A percentile compares a stretch with the other conserved stretches of the same genome.
Conservation (phyloP, 495 filamentous ascomycete genomes). For the Chlorociboria aeruginascens region DNA sequence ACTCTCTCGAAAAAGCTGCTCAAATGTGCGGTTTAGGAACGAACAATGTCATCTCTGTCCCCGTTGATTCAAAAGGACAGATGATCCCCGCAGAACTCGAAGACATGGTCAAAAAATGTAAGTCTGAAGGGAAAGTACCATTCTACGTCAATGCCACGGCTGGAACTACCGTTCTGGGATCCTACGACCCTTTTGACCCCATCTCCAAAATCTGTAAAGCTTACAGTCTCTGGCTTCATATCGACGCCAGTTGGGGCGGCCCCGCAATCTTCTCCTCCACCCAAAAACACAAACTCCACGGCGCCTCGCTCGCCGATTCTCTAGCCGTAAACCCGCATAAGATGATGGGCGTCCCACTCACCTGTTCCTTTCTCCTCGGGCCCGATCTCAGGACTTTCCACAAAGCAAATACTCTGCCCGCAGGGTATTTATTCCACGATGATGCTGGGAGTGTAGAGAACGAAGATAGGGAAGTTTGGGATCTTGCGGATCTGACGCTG, state of each 20-base stretch:
- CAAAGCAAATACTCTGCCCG: slow-evolving; percentile 71
- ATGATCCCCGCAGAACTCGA: slow-evolving; percentile 60
- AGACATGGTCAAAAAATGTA: slow-evolving; percentile 42
- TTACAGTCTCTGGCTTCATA: slow-evolving; percentile 74
- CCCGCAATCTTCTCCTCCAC: slow-evolving; percentile 62
- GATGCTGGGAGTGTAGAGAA: neutral
- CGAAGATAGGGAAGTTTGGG: slow-evolving; percentile 54
- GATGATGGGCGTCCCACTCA: slow-evolving; percentile 85
- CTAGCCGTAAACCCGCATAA: slow-evolving; percentile 90
- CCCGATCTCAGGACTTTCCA: slow-evolving; percentile 65
- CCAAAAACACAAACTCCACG: slow-evolving; percentile 52
- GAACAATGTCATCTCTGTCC: slow-evolving; percentile 56
- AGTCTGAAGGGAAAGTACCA: slow-evolving; percentile 56
- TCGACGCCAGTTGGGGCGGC: slow-evolving; percentile 88
- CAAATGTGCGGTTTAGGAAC: slow-evolving; percentile 77
- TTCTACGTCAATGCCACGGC: slow-evolving; percentile 95
- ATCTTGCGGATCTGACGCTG: slow-evolving; percentile 85
- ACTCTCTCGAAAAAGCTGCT: slow-evolving; percentile 88
- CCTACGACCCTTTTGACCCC: slow-evolving; percentile 68
- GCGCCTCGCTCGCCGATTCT: slow-evolving; percentile 61
- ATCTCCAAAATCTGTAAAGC: slow-evolving; percentile 61
- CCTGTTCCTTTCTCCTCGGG: slow-evolving; percentile 81
- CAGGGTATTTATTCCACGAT: slow-evolving; percentile 75
- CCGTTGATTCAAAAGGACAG: slow-evolving; percentile 56
- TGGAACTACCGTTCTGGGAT: slow-evolving; percentile 85